phyloP scores from a whole-genome alignment of 352 stramenopile genomes.

The Pythium dissotocum region DNA sequence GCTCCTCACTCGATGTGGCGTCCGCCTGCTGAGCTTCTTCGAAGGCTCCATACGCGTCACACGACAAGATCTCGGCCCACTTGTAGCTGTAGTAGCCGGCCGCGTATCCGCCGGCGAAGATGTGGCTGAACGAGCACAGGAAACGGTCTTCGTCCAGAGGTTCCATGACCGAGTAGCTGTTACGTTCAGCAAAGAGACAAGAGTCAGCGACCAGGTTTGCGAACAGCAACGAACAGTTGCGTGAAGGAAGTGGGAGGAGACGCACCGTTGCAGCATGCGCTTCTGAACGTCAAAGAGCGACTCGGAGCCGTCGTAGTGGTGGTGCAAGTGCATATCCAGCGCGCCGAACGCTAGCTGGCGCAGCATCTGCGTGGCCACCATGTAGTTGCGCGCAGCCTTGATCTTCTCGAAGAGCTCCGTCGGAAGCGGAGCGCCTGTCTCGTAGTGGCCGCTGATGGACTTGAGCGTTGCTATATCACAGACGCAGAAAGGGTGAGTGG shows the following conservation, averaged over 20 bases:
- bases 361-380: constrained; percentile 94
- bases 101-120: constrained; percentile 98
- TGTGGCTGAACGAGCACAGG: constrained; percentile 98
- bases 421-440: constrained; percentile 90
- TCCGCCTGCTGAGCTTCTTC: constrained; percentile 92
- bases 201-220: background rate
- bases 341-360: constrained; percentile 95
- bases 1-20: constrained; percentile 67
- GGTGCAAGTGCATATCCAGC: constrained; percentile 86
- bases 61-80: constrained; percentile 97
- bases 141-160: constrained; percentile 96
- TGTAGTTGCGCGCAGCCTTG: constrained; percentile 93
- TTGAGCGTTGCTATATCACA: constrained; percentile 72
- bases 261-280: constrained; percentile 83
- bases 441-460: constrained; percentile 80
- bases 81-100: constrained; percentile 98
- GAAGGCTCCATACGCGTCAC: constrained; percentile 97
- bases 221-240: background rate
- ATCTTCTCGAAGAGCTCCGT: constrained; percentile 96
- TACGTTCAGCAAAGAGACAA: background rate
- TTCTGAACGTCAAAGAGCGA: constrained; percentile 94
- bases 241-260: background rate
- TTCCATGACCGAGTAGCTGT: constrained; percentile 80
- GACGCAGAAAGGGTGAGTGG: background rate
- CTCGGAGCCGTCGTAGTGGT: constrained; percentile 72